A percentile compares a stretch with the other conserved stretches of the same genome.
Conservation (phyloP, 305 asterid genomes). For the Lippia alba region DNA sequence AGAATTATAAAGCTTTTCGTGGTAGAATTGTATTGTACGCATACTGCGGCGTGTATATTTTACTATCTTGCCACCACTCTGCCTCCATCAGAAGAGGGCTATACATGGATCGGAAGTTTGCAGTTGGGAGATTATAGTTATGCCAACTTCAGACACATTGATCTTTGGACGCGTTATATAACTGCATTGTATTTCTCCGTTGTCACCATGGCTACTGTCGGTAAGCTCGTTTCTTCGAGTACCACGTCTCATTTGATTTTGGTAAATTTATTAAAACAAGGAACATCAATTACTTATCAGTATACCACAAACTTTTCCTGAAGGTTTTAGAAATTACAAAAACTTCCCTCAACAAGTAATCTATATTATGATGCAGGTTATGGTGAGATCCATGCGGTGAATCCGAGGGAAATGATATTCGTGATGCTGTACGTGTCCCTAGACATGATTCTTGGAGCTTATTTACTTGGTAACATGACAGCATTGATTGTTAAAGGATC, state of each 20-base stretch:
- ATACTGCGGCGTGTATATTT: constrained; percentile 77
- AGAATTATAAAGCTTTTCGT: constrained; percentile 70
- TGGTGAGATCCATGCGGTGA: constrained; percentile 82
- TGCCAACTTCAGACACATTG: constrained; percentile 60
- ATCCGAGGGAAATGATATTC: constrained; percentile 73
- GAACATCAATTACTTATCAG: too few relatives aligned
- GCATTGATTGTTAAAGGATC: constrained; percentile 85
- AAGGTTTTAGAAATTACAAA: too few relatives aligned
- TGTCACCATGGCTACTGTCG: constrained; percentile 83
- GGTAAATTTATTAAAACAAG: too few relatives aligned
- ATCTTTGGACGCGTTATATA: constrained; percentile 72
- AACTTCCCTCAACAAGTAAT: too few relatives aligned
- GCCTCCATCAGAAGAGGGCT: constrained; percentile 70
- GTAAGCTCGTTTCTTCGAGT: constrained; percentile 37
- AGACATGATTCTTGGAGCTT: constrained; percentile 84
- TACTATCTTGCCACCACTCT: constrained; percentile 78
- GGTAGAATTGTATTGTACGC: constrained; percentile 75
- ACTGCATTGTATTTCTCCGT: constrained; percentile 69
- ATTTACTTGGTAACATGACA: constrained; percentile 80
- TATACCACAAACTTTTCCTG: too few relatives aligned
- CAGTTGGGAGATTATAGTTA: constrained; percentile 65
- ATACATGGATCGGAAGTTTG: constrained; percentile 79
- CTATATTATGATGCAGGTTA: constrained; percentile 48
- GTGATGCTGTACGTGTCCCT: constrained; percentile 73
- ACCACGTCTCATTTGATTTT: too few relatives aligned